Evolutionary conservation across 75 land plant genomes (phyloP), one percentile per base, ranked within the genome.

Genomic region (Selaginella moellendorffii): DNA sequence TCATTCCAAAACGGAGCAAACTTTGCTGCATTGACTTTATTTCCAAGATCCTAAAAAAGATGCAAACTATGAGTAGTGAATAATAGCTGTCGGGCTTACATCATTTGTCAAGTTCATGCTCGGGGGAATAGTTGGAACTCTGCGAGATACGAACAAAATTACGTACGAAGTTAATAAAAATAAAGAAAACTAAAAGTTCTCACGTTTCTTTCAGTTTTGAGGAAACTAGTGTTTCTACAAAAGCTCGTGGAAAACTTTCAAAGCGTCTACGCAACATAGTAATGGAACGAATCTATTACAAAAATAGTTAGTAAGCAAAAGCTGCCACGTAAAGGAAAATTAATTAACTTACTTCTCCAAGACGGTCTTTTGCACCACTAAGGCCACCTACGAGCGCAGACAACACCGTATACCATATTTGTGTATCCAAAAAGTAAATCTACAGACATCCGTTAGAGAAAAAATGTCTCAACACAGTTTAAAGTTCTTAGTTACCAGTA

Each of bases 1-100:
- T 83, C 85, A 80, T 93, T 93, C 98, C 98, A 93, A 63, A 86
- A 83, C 2, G 87, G 90, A 63, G 89, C 76, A 72, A 93, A 93
- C 29, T 66, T 79, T 0, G 84, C 77, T 24, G 97, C 97, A 75
- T 83, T 61, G 52, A 20, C 31, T 69, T 80, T 81, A 29, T 5
- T 36, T 36, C 5, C 46, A 36, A 14, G 14, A 36, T 36, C 46
- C 46, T 36, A 36, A 36, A 36, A 36, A 36, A 36, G 14, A 36
- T 14, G 14, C 14, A 36, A 36, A 36, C 46, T n/a, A n/a, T n/a
- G n/a, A n/a, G 46, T 5, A 36, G 14, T 5, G 46, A 36, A 36
- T 5, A 36, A 36, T 14, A 36, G n/a, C n/a, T n/a, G n/a, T n/a
- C n/a, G n/a, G 10, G 14, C 46, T 36, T 36, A 36, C 46, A 36